phyloP scores from a whole-genome alignment of 2,329 filamentous ascomycete genomes.

The Fusarium sp. region DNA sequence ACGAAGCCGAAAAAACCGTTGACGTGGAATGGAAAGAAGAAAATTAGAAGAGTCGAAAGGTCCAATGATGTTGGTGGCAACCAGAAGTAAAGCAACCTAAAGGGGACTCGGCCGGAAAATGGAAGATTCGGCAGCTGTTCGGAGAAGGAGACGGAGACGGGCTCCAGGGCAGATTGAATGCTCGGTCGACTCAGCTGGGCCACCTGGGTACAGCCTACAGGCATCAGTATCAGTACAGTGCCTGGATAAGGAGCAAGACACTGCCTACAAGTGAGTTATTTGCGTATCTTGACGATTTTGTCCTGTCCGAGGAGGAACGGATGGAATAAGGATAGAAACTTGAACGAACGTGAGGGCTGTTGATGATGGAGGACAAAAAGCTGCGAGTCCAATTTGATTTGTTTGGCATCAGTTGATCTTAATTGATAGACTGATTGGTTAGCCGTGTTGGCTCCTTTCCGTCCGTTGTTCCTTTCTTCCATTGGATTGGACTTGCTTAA shows the following conservation, averaged over 20 bases:
- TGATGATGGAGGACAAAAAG: constrained; percentile 26
- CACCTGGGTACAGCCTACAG: not conserved
- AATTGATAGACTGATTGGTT: not conserved
- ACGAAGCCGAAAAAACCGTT: constrained; percentile 19
- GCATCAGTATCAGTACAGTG: not conserved
- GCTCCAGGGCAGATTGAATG: not conserved
- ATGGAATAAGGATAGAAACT: constrained; percentile 1
- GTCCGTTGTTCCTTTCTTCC: constrained; percentile 15
- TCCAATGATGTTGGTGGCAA: constrained; percentile 35
- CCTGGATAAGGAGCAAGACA: not conserved
- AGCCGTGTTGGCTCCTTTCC: constrained; percentile 15
- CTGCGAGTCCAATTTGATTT: constrained; percentile 6
- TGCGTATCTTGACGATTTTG: not conserved
- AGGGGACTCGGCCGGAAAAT: constrained; percentile 43
- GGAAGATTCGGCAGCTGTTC: constrained; percentile 35
- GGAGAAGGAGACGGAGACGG: constrained; percentile 16
- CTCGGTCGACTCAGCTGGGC: not conserved
- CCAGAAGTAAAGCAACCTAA: constrained; percentile 33
- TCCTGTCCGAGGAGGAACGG: not conserved
- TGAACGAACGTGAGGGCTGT: constrained; percentile 26
- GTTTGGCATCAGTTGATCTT: constrained; percentile 21
- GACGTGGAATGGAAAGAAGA: constrained; percentile 27
- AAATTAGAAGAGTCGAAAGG: constrained; percentile 27
- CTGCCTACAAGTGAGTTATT: not conserved
- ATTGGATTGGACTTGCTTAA: constrained; percentile 40